phyloP scores from a whole-genome alignment of 129 eudicot species.

The Apium graveolens region DNA sequence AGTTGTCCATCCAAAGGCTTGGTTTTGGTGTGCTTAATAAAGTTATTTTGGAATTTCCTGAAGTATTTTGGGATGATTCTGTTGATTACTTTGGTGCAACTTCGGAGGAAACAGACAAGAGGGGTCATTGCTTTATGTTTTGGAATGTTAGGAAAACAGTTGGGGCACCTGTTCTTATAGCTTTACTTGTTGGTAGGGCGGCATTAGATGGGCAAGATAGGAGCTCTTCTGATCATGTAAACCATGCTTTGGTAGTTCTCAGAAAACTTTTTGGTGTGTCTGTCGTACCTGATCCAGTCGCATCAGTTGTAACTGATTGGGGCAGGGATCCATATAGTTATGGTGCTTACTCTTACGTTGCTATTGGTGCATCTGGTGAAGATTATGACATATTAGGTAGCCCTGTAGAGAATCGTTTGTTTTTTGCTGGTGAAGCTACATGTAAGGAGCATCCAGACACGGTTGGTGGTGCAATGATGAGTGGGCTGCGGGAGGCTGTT shows the following conservation, averaged over 20 bases:
- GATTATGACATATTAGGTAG: constrained; percentile 86
- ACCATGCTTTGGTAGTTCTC: constrained; percentile 67
- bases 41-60: constrained; percentile 76
- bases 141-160: constrained; percentile 96
- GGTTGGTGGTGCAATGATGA: constrained; percentile 99
- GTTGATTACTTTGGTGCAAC: constrained; percentile 98
- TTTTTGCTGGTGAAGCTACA: constrained; percentile 99
- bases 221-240: constrained; percentile 59
- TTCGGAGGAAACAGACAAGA: constrained; percentile 60
- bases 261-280: constrained; percentile 84
- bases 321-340: constrained; percentile 94
- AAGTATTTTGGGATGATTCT: constrained; percentile 95
- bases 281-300: constrained; percentile 76
- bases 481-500: constrained; percentile 95
- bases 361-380: constrained; percentile 93
- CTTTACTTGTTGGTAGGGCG: constrained; percentile 91
- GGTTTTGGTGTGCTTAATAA: constrained; percentile 97
- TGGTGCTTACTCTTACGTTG: constrained; percentile 98
- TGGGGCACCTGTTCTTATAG: constrained; percentile 94
- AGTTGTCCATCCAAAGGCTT: constrained; percentile 65
- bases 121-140: constrained; percentile 97
- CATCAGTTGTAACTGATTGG: constrained; percentile 95
- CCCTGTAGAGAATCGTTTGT: constrained; percentile 76
- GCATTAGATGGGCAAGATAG: constrained; percentile 60
- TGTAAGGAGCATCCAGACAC: constrained; percentile 99